Conservation (phyloP, 2,329 filamentous ascomycete species). For the Penicillium brasilianum region DNA sequence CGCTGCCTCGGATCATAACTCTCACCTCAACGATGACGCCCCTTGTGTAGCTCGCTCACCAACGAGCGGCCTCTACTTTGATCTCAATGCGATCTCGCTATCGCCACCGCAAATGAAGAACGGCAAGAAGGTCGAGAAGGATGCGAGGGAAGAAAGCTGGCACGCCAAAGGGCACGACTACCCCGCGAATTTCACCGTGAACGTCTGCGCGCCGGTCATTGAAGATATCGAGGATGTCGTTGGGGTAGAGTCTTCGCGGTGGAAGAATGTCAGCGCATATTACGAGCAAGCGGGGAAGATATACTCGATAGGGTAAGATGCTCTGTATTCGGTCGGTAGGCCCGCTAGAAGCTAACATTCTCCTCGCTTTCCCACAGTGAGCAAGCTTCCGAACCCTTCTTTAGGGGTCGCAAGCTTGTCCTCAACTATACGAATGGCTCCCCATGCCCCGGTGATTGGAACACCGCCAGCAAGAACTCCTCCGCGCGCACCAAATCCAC, state of each 20-base stretch:
- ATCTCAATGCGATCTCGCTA: constrained; percentile 63
- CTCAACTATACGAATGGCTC: constrained; percentile 79
- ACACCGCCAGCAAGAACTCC: constrained; percentile 32
- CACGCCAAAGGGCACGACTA: constrained; percentile 57
- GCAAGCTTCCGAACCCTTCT: constrained; percentile 52
- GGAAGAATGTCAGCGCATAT: constrained; percentile 56
- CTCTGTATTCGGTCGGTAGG: background rate
- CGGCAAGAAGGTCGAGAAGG: constrained; percentile 46
- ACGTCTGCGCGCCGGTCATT: constrained; percentile 57
- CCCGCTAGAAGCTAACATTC: constrained; percentile 5
- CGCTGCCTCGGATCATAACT: constrained; percentile 44
- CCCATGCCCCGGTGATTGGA: constrained; percentile 59
- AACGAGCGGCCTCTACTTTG: constrained; percentile 66
- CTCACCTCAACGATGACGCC: constrained; percentile 51
- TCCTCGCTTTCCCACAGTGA: constrained; percentile 38
- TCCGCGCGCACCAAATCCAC: constrained; percentile 67
- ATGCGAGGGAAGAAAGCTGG: constrained; percentile 52
- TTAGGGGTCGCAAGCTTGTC: constrained; percentile 65
- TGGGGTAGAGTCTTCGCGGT: constrained; percentile 47
- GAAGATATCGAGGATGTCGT: constrained; percentile 54
- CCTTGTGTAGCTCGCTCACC: constrained; percentile 68
- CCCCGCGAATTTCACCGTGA: constrained; percentile 56
- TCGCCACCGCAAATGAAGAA: constrained; percentile 52
- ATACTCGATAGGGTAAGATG: constrained; percentile 53
- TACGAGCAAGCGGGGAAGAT: constrained; percentile 50